Evolutionary conservation across 805 yeast genomes (phyloP), one percentile per base, ranked within the genome.

Genomic region (Ogataea angusta): DNA sequence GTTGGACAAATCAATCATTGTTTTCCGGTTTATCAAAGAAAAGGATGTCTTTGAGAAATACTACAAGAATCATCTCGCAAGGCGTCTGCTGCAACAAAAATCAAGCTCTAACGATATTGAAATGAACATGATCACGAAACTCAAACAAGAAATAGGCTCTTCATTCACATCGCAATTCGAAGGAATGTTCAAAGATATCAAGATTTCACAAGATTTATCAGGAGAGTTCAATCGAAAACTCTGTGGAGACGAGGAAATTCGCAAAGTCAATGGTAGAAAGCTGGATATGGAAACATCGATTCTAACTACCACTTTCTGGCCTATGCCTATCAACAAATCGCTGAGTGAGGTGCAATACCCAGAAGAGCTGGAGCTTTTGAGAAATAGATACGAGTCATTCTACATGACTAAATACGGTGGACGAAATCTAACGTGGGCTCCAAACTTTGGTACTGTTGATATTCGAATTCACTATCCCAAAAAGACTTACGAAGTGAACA

Each of bases 1-100:
- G 8, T 63, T 88, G 40, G 69, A 68, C 31, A 72, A 73, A 19
- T 76, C 88, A 0, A 71, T 85, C 10, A 62, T 70, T 16, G 72
- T 90, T 23, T 79, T 89, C 53, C 68, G 82, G 42, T 80, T 77
- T 54, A 70, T 89, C 33, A 72, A 77, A 44, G 96, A 90, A 52
- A 90, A 88, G 55, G 96, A 89, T 62, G 67, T 85, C 18, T 90
- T 89, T 64, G 95, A 88, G 56, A 82, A 77, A 30, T 80, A 84
- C 46, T 89, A 87, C 61, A 88, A 88, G 52, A 85, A 81, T 39
- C 96, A 86, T 63, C 69, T 90, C 43, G 95, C 96, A 1, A 87
- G 83, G 60, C 70, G 97, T 46, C 69, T 89, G 30, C 57, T 82
- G 27, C 72, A 77, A 42, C 69, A 70, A 48, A 66, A 60, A 49